Evolutionary conservation across 768 basidiomycete genomes (phyloP).

Genomic region (Lactarius sp.): DNA sequence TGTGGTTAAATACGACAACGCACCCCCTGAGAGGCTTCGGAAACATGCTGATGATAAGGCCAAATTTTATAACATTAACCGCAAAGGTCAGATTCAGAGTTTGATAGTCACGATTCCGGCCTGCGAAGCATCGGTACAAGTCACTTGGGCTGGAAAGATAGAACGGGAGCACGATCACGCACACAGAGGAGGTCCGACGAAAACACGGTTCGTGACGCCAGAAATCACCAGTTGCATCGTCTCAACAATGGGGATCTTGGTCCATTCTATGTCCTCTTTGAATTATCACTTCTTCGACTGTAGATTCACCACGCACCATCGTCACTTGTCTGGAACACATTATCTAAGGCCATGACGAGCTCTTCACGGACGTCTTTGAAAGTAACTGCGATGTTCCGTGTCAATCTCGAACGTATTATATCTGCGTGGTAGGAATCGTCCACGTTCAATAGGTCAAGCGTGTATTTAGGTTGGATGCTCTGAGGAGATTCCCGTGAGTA

Average conservation of each 20-base stretch:
- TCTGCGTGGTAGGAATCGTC: conserved; percentile 28
- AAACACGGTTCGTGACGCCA: conserved; percentile 33
- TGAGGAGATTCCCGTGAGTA: conserved; percentile 16
- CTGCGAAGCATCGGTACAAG: conserved; percentile 19
- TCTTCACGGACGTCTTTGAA: conserved; percentile 30
- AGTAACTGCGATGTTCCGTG: conserved; percentile 26
- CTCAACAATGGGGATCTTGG: conserved; percentile 22
- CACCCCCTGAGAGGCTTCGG: conserved; percentile 36
- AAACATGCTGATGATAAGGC: conserved; percentile 31
- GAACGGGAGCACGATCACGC: conserved; percentile 10
- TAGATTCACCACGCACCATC: not conserved
- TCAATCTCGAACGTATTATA: conserved; percentile 30
- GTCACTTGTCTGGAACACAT: conserved; percentile 30
- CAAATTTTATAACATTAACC: conserved; percentile 31
- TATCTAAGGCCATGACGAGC: conserved; percentile 29
- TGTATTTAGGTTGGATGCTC: conserved; percentile 36
- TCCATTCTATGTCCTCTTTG: conserved; percentile 31
- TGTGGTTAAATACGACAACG: conserved; percentile 15
- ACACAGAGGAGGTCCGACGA: conserved; percentile 36
- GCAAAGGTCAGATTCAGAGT: conserved; percentile 34
- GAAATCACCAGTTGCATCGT: conserved; percentile 30
- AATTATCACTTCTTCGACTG: conserved; percentile 16
- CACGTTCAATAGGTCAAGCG: conserved; percentile 30
- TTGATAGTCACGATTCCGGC: conserved; percentile 32
- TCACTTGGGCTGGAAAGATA: too few relatives aligned